A percentile compares a stretch with the other conserved stretches of the same genome.
These are phyloP conservation scores for Endocarpon pusillum DNA, from an alignment of 495 filamentous ascomycete genomes.

Conservation along the genomic window DNA sequence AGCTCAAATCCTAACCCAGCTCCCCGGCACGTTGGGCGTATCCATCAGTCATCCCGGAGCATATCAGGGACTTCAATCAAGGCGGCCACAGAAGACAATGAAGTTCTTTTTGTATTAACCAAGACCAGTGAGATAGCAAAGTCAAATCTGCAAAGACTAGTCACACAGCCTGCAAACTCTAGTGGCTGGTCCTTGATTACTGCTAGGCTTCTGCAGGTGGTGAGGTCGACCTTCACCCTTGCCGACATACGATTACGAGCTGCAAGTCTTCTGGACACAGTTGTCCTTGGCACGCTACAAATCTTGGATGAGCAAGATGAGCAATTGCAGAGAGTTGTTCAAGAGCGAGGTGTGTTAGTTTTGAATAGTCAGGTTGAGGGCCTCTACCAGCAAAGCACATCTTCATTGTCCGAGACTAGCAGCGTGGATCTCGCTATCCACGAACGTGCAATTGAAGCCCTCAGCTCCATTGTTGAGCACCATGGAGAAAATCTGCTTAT, in stretches of 20 bases:
- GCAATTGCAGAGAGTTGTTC: slow-evolving; percentile 53
- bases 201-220: slow-evolving; percentile 44
- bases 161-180: slow-evolving; percentile 27
- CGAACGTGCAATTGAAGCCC: slow-evolving; percentile 57
- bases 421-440: slow-evolving; percentile 73
- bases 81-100: slow-evolving; percentile 29
- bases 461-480: slow-evolving; percentile 71
- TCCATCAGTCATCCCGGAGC: slow-evolving; percentile 43
- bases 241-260: slow-evolving; percentile 51
- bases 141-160: slow-evolving; percentile 61
- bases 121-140: slow-evolving; percentile 63
- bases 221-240: slow-evolving; percentile 35
- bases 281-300: slow-evolving; percentile 25
- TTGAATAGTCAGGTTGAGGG: slow-evolving; percentile 37
- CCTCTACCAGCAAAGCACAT: slow-evolving; percentile 23
- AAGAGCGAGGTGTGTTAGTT: too few species aligned
- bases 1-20: slow-evolving; percentile 10
- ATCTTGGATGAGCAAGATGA: slow-evolving; percentile 24
- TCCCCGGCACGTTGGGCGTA: slow-evolving; percentile 13
- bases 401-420: slow-evolving; percentile 16
- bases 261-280: slow-evolving; percentile 51
- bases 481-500: slow-evolving; percentile 66
- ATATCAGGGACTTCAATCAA: slow-evolving; percentile 30
- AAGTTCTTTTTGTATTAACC: slow-evolving; percentile 53
- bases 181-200: slow-evolving; percentile 66